Conservation (phyloP, 768 basidiomycete genomes). For the Porpolomopsis calyptriformis region DNA sequence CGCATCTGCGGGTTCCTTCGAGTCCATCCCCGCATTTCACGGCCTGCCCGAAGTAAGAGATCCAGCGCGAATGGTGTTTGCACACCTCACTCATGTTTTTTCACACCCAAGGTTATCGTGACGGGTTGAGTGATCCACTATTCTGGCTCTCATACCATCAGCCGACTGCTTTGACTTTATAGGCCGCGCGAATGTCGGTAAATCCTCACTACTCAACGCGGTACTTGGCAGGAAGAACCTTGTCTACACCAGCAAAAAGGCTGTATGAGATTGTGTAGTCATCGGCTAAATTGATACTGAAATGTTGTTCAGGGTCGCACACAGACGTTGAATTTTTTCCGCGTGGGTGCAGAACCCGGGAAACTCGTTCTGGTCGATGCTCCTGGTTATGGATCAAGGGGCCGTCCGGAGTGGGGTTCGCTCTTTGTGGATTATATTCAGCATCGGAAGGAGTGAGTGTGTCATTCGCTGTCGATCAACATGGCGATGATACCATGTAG, state of each 20-base stretch:
- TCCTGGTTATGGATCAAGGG: constrained; percentile 70
- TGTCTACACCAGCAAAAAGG: constrained; percentile 56
- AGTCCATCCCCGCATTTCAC: constrained; percentile 29
- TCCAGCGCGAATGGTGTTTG: neutral
- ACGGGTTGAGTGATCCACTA: constrained; percentile 24
- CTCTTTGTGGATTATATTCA: constrained; percentile 56
- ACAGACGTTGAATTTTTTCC: constrained; percentile 58
- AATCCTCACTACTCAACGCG: constrained; percentile 64
- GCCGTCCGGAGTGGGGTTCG: constrained; percentile 65
- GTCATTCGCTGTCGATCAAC: neutral
- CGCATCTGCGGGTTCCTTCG: constrained; percentile 27
- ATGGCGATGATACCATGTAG: constrained; percentile 25
- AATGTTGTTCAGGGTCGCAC: constrained; percentile 50
- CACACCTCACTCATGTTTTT: neutral
- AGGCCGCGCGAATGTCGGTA: constrained; percentile 75
- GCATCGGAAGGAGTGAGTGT: constrained; percentile 48
- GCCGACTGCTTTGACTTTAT: neutral
- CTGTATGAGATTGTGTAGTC: constrained; percentile 38
- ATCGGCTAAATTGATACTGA: too few species aligned
- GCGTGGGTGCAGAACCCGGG: constrained; percentile 49
- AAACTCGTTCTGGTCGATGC: constrained; percentile 65
- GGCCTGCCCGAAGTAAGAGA: constrained; percentile 34
- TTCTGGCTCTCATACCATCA: neutral
- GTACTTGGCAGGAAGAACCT: constrained; percentile 49
- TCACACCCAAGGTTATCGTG: constrained; percentile 30